Percentiles rank a stretch among this genome's conserved stretches.
phyloP scores from a whole-genome alignment of 352 stramenopile species.

The Pythium biforme region DNA sequence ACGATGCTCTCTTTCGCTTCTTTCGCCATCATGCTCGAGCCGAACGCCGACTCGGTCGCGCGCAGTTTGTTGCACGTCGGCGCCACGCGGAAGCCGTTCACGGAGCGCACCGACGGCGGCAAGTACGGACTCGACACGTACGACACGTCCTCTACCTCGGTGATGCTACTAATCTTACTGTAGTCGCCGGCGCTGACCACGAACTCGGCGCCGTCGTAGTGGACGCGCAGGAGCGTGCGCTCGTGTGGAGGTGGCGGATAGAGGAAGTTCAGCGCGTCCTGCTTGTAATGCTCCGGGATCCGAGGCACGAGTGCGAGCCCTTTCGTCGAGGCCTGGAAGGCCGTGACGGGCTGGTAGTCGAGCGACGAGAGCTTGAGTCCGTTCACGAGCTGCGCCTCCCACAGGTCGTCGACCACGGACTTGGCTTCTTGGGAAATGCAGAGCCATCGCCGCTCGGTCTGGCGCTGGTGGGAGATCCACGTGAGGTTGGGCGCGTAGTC shows the following conservation, averaged over 20 bases:
- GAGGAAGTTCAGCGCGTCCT: constrained; percentile 51
- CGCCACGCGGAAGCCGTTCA: constrained; percentile 80
- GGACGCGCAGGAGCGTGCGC: constrained; percentile 39
- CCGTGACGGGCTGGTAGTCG: constrained; percentile 95
- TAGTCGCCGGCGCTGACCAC: constrained; percentile 74
- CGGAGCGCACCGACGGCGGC: constrained; percentile 94
- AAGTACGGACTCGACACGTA: constrained; percentile 98
- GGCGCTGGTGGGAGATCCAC: constrained; percentile 88
- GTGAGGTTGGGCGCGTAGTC: constrained; percentile 94
- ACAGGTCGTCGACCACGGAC: constrained; percentile 94
- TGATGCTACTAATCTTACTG: constrained; percentile 89
- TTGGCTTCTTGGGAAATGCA: constrained; percentile 95
- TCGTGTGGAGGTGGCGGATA: constrained; percentile 34
- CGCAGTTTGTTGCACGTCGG: constrained; percentile 94
- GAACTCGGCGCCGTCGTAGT: constrained; percentile 76
- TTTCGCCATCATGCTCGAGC: constrained; percentile 90
- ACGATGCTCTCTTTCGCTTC: constrained; percentile 95
- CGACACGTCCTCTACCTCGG: constrained; percentile 96
- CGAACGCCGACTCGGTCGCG: constrained; percentile 85
- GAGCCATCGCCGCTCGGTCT: constrained; percentile 79
- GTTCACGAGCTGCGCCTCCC: constrained; percentile 94
- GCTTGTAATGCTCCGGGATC: constrained; percentile 77
- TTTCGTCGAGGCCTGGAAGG: constrained; percentile 93
- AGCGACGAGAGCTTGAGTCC: constrained; percentile 92
- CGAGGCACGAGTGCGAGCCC: constrained; percentile 88